Evolutionary conservation across 2,329 filamentous ascomycete genomes (phyloP).

Genomic region (Fusarium sp.): DNA sequence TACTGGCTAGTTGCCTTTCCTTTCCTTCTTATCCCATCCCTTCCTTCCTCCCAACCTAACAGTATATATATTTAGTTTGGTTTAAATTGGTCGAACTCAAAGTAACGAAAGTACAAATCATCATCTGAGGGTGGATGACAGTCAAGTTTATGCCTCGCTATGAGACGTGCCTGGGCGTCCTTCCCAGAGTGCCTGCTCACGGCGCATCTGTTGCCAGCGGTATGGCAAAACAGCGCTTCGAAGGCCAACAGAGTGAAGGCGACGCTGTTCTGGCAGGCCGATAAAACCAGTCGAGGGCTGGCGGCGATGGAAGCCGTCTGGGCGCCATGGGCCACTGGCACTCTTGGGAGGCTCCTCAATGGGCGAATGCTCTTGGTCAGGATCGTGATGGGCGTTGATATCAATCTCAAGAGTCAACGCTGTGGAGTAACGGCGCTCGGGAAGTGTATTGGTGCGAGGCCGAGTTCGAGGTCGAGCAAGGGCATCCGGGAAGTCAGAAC

Average conservation of each 20-base stretch:
- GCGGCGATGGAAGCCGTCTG: slow-evolving; percentile 32
- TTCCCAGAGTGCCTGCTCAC: slow-evolving; percentile 35
- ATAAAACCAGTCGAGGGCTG: slow-evolving; percentile 43
- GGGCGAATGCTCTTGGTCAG: slow-evolving; percentile 35
- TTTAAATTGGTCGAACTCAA: background rate
- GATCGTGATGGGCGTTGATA: slow-evolving; percentile 24
- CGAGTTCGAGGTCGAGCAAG: slow-evolving; percentile 26
- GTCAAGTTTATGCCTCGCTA: slow-evolving; percentile 34
- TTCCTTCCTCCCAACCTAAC: background rate
- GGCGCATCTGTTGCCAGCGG: slow-evolving; percentile 40
- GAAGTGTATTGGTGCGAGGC: slow-evolving; percentile 36
- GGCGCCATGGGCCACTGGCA: slow-evolving; percentile 23
- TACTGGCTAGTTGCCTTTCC: slow-evolving; percentile 15
- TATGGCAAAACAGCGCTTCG: slow-evolving; percentile 44
- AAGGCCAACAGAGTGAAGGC: slow-evolving; percentile 42
- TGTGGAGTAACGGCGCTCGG: slow-evolving; percentile 42
- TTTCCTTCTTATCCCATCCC: slow-evolving; percentile 2
- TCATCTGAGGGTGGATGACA: background rate
- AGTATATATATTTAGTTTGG: background rate
- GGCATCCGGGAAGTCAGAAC: slow-evolving; percentile 18
- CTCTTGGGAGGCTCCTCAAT: slow-evolving; percentile 37
- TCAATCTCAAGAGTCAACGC: slow-evolving; percentile 42
- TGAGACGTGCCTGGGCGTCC: slow-evolving; percentile 42
- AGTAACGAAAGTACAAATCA: slow-evolving; percentile 3
- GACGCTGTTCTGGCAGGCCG: slow-evolving; percentile 40